Conservation (phyloP, 148 eudicot species). For the Rhododendron griersonianum region DNA sequence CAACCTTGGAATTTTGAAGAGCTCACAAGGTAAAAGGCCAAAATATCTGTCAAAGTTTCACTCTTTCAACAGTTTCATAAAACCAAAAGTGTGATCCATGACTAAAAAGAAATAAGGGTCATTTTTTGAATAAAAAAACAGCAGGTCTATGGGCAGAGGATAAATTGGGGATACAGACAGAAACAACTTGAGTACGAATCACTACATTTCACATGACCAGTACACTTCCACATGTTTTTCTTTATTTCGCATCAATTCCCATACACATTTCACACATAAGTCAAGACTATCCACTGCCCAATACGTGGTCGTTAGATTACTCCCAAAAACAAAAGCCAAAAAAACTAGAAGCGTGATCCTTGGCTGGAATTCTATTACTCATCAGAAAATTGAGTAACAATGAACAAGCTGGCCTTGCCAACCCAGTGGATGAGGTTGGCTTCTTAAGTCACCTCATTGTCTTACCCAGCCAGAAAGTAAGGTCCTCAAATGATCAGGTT, state of each 20-base stretch:
- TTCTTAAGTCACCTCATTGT: not conserved
- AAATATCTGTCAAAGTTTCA: not conserved
- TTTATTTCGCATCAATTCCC: not conserved
- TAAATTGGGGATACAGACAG: not conserved
- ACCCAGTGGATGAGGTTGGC: not conserved
- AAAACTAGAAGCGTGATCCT: slow-evolving; percentile 3
- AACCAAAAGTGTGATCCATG: not conserved
- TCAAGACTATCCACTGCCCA: not conserved
- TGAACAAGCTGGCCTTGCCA: not conserved
- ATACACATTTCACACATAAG: not conserved
- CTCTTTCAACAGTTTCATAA: not conserved
- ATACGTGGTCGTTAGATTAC: not conserved
- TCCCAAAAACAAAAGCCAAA: not conserved
- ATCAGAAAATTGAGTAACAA: not conserved
- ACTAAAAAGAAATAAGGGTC: not conserved
- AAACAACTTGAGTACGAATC: not conserved
- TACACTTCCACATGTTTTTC: not conserved
- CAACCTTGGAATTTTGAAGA: not conserved
- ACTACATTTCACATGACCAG: not conserved
- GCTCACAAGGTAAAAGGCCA: not conserved
- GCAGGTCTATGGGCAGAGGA: not conserved
- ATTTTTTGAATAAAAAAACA: not conserved
- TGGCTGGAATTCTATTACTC: not conserved
- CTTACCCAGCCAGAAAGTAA: not conserved
- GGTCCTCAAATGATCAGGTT: not conserved